Conservation (phyloP, 768 basidiomycete species). For the Leucosporidium creatinivorum region DNA sequence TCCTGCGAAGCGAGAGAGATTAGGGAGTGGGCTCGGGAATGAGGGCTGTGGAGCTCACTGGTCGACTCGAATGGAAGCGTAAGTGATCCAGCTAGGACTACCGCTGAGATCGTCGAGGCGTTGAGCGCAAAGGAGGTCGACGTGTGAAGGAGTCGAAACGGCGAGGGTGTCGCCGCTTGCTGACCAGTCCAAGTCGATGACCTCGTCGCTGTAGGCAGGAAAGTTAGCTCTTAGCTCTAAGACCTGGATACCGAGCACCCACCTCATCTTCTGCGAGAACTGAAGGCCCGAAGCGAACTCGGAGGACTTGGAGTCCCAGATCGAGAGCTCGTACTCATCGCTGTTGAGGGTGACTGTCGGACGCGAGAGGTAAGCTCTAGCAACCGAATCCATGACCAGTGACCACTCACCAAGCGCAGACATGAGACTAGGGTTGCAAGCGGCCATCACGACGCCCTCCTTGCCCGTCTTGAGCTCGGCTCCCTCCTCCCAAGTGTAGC, state of each 20-base stretch:
- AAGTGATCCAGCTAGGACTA: background rate
- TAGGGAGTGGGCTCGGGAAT: background rate
- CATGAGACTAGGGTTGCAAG: conserved; percentile 86
- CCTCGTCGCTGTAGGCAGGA: background rate
- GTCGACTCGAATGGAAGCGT: conserved; percentile 2
- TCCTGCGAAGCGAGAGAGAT: conserved; percentile 44
- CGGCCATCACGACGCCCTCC: conserved; percentile 58
- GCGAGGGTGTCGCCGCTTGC: conserved; percentile 11
- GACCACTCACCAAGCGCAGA: conserved; percentile 67
- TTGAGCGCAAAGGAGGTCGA: conserved; percentile 11
- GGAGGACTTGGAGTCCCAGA: conserved; percentile 93
- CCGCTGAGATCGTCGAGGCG: conserved; percentile 6
- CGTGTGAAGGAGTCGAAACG: background rate
- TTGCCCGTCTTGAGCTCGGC: conserved; percentile 57
- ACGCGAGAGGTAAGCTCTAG: too few species aligned
- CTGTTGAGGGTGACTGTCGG: conserved; percentile 53
- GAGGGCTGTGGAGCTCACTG: background rate
- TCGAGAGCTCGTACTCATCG: conserved; percentile 65
- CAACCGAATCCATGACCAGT: too few species aligned
- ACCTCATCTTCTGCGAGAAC: conserved; percentile 47
- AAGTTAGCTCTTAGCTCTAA: background rate
- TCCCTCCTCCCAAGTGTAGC: conserved; percentile 9
- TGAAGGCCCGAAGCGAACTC: conserved; percentile 89
- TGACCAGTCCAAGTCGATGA: conserved; percentile 22
- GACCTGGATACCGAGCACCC: background rate